These are phyloP conservation scores for Trypanosoma mega DNA, from an alignment of 208 protist genomes.

Conservation along the genomic window DNA sequence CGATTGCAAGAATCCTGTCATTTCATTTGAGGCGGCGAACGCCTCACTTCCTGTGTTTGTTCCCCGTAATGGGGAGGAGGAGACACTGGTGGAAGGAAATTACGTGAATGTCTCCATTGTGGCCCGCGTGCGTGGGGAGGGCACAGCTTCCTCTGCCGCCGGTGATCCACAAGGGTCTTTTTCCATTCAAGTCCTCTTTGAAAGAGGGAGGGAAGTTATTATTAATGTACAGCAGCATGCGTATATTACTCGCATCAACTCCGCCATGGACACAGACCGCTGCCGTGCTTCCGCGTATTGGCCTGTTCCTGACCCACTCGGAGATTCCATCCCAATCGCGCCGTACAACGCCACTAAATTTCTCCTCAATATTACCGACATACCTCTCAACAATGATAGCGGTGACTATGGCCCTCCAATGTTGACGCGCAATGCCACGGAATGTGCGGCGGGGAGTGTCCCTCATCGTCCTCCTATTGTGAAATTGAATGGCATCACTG, in stretches of 20 bases:
- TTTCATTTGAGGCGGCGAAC: conserved; percentile 40
- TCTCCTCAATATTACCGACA: conserved; percentile 9
- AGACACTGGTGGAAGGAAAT: not conserved
- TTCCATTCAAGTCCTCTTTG: conserved; percentile 41
- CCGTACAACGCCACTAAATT: conserved; percentile 45
- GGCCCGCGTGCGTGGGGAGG: conserved; percentile 49
- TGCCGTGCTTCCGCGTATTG: conserved; percentile 78
- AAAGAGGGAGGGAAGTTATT: conserved; percentile 38
- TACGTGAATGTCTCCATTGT: conserved; percentile 49
- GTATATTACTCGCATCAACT: conserved; percentile 79
- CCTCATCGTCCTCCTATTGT: conserved; percentile 22
- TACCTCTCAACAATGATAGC: conserved; percentile 12
- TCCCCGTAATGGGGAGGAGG: not conserved
- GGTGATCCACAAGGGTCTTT: conserved; percentile 56
- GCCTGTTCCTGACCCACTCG: conserved; percentile 77
- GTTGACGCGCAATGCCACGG: not conserved
- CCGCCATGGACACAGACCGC: conserved; percentile 35
- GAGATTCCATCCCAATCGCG: conserved; percentile 53
- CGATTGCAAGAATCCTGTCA: conserved; percentile 52
- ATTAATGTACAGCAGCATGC: conserved; percentile 67
- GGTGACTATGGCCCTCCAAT: conserved; percentile 36
- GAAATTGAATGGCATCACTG: conserved; percentile 12
- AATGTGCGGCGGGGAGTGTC: conserved; percentile 2
- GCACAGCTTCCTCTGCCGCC: conserved; percentile 33
- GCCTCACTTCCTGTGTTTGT: not conserved